Evolutionary conservation across 345 rosid species (phyloP).

Genomic region (Brassica nigra): DNA sequence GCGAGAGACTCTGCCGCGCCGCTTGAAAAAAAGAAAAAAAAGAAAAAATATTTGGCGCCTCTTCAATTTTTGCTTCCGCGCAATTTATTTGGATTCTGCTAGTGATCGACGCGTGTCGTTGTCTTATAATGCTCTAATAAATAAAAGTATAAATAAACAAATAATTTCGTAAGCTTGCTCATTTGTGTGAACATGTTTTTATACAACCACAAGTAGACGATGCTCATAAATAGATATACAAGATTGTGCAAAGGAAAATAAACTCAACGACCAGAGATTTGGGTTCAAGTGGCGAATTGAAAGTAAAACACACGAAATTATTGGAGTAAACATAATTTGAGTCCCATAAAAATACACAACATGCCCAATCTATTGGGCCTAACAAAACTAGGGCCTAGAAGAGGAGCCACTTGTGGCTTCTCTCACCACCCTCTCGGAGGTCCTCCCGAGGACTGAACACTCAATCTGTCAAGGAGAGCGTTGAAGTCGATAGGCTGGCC

Average conservation of each 20-base stretch:
- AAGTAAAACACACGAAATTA: not conserved
- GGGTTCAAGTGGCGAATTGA: not conserved
- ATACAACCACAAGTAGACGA: not conserved
- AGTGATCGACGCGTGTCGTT: too few species aligned
- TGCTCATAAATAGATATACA: not conserved
- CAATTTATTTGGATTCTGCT: too few species aligned
- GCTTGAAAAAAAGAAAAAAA: too few species aligned
- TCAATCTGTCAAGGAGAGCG: constrained; percentile 79
- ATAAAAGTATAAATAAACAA: not conserved
- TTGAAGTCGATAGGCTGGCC: constrained; percentile 91
- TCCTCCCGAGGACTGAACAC: constrained; percentile 58
- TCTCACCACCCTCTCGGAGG: constrained; percentile 78
- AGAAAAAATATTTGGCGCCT: too few species aligned
- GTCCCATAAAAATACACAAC: constrained; percentile 23
- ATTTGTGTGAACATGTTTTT: not conserved
- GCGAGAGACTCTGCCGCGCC: too few species aligned
- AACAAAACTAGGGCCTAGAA: constrained; percentile 37
- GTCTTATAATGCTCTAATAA: not conserved
- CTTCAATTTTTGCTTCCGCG: too few species aligned
- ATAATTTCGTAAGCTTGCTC: not conserved
- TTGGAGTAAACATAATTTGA: not conserved
- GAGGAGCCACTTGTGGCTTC: not conserved
- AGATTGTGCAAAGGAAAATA: not conserved
- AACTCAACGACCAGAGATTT: not conserved
- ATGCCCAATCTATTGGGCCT: constrained; percentile 38